These are phyloP conservation scores for Beta corolliflora DNA, from an alignment of 179 eudicot genomes.

Conservation along the genomic window DNA sequence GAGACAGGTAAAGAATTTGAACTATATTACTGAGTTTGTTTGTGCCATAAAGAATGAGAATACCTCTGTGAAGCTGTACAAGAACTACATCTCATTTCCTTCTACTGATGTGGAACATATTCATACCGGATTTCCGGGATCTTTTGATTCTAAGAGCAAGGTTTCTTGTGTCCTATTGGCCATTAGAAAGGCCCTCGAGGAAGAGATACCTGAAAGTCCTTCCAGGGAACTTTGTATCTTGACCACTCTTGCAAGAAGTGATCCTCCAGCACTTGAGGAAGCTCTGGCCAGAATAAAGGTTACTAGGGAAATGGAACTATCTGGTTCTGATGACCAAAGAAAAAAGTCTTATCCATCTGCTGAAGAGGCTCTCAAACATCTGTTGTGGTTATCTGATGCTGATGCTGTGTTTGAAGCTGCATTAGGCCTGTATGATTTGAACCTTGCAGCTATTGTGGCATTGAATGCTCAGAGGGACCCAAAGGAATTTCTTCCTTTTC, in stretches of 20 bases:
- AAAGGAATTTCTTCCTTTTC: slow-evolving; percentile 94
- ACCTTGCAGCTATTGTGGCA: slow-evolving; percentile 98
- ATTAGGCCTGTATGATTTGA: slow-evolving; percentile 90
- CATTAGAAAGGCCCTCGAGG: slow-evolving; percentile 82
- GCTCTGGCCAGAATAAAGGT: slow-evolving; percentile 81
- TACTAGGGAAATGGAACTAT: slow-evolving; percentile 78
- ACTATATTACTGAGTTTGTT: slow-evolving; percentile 86
- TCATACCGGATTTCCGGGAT: slow-evolving; percentile 28
- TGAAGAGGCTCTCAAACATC: slow-evolving; percentile 94
- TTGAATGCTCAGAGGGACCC: slow-evolving; percentile 91
- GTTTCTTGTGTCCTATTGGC: slow-evolving; percentile 63
- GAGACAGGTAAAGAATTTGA: slow-evolving; percentile 72
- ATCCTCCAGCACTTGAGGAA: slow-evolving; percentile 92
- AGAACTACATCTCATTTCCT: slow-evolving; percentile 51
- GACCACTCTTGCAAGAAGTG: slow-evolving; percentile 93
- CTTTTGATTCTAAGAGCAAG: slow-evolving; percentile 47
- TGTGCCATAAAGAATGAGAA: slow-evolving; percentile 83
- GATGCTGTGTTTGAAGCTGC: slow-evolving; percentile 97
- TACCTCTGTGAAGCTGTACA: slow-evolving; percentile 65
- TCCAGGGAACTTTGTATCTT: slow-evolving; percentile 93
- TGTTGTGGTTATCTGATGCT: slow-evolving; percentile 85
- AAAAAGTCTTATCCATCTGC: slow-evolving; percentile 68
- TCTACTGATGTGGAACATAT: slow-evolving; percentile 37
- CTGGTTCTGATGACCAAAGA: slow-evolving; percentile 54
- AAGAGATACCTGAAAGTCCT: slow-evolving; percentile 68